phyloP scores from a whole-genome alignment of 192 early-diverging fungal genomes.

The Rhizoclosmatium sp. region DNA sequence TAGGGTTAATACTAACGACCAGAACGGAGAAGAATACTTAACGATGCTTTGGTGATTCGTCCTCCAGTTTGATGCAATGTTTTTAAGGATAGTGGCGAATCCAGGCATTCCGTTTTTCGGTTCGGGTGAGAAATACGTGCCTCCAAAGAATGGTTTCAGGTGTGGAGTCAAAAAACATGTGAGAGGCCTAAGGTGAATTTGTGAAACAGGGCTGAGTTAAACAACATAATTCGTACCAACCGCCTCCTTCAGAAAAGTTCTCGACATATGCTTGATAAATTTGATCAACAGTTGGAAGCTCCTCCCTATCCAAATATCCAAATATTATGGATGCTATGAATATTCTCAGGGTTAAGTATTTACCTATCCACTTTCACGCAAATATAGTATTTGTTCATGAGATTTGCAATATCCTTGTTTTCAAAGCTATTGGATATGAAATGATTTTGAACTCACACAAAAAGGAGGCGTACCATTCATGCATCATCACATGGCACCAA shows the following conservation, averaged over 20 bases:
- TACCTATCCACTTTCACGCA: constrained; percentile 62
- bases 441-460: too few relatives aligned
- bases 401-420: constrained; percentile 54
- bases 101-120: background rate
- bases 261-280: constrained; percentile 62
- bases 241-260: constrained; percentile 62
- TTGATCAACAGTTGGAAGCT: constrained; percentile 46
- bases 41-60: background rate
- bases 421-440: too few relatives aligned
- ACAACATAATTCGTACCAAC: too few relatives aligned
- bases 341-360: too few relatives aligned
- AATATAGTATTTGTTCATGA: constrained; percentile 69
- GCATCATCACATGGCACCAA: constrained; percentile 70
- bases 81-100: background rate
- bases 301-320: constrained; percentile 13
- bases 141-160: constrained; percentile 51
- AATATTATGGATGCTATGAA: too few relatives aligned
- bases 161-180: constrained; percentile 65
- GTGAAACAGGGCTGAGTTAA: too few relatives aligned
- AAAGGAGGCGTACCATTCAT: constrained; percentile 74
- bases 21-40: too few relatives aligned
- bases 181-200: too few relatives aligned
- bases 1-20: too few relatives aligned
- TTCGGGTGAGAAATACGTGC: constrained; percentile 48
- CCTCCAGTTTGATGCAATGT: constrained; percentile 40